Evolutionary conservation across 73 alveolate genomes (phyloP), one percentile per base, ranked within the genome.

Genomic region (Strombidium stylifer): DNA sequence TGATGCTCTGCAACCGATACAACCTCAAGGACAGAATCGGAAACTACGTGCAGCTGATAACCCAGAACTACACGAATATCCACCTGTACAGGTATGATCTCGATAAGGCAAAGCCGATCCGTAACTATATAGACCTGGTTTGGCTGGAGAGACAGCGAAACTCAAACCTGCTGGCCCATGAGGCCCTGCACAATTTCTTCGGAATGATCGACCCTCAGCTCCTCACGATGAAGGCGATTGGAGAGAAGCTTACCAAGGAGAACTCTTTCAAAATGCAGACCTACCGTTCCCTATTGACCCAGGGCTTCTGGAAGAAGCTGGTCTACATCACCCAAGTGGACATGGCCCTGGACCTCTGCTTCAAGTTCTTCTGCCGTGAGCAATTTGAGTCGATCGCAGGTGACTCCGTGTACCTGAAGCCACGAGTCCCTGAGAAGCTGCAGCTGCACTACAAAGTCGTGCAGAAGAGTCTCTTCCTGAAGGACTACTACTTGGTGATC

Each of bases 1-100:
- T 91, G 62, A 82, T 91, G 54, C 87, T 91, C 64, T 91, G 98
- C 81, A 91, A 91, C 54, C 54, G 98, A 44, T 91, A 91, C 44
- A 66, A 87, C 48, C 48, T 91, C 40, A 82, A 76, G n/a, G 88
- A 84, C 25, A 52, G 86, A 45, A 45, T 91, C 11, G 94, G 96
- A 3, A 82, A 96, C 48, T 91, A 87, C 56, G 44, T 91, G 36
- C 64, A 64, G 2, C 66, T 90, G 11, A 65, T 91, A 10, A 88
- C 93, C 45, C 41, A 76, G 28, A 87, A 86, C 28, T 91, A 81
- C 69, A 86, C 97, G 12, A 85, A 85, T 34, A 19, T 85, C 35
- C 84, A 80, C 19, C 26, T 53, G 23, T 58, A 37, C 56, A 71
- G 60, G 53, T 64, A 44, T 54, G 45, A 64, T 40, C 48, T 64